These are phyloP conservation scores for Talaromyces proteolyticus DNA, from an alignment of 495 filamentous ascomycete species.

Conservation along the genomic window DNA sequence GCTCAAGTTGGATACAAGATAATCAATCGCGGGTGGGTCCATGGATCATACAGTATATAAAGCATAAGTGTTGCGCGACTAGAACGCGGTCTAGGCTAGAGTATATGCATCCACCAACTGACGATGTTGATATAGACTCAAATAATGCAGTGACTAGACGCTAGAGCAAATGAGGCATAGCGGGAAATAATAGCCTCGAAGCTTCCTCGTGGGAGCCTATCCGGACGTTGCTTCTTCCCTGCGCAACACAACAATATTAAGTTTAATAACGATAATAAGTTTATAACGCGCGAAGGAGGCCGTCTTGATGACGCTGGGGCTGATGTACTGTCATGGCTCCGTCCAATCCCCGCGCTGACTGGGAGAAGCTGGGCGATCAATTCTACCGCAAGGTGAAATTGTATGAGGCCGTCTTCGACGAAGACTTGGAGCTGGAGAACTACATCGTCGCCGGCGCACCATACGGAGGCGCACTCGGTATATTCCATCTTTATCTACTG, in stretches of 20 bases:
- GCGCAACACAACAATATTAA: neutral
- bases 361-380: constrained; percentile 84
- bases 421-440: constrained; percentile 90
- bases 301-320: constrained; percentile 2
- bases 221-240: constrained; percentile 1
- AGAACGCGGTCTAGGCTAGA: neutral
- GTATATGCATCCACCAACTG: neutral
- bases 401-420: constrained; percentile 87
- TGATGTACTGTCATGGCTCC: constrained; percentile 24
- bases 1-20: constrained; percentile 66
- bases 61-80: neutral
- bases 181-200: neutral
- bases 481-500: constrained; percentile 13
- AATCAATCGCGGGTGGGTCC: constrained; percentile 54
- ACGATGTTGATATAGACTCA: constrained; percentile 1
- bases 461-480: constrained; percentile 92
- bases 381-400: constrained; percentile 93
- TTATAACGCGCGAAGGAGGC: neutral
- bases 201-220: constrained; percentile 4
- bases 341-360: constrained; percentile 73
- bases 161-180: neutral
- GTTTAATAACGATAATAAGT: no score
- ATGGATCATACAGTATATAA: constrained; percentile 26
- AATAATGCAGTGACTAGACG: neutral
- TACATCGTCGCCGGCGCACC: constrained; percentile 89